These are phyloP conservation scores for Kodamaea suecica DNA, from an alignment of 1,139 yeast species.

Conservation along the genomic window DNA sequence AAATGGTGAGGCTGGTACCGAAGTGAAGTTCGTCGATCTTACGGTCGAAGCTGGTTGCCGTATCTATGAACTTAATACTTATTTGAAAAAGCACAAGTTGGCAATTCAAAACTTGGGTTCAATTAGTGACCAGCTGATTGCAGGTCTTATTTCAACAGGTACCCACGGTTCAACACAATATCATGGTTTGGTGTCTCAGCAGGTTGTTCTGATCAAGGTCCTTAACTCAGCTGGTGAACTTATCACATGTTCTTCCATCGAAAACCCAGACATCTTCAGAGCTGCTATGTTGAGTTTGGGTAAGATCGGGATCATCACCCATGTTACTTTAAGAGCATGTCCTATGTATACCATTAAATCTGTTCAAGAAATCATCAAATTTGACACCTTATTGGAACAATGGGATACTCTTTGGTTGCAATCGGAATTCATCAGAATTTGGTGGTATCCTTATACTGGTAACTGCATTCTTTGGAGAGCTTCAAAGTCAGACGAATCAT, in stretches of 20 bases:
- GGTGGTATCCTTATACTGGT: slow-evolving; percentile 97
- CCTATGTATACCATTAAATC: slow-evolving; percentile 83
- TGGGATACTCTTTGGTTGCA: slow-evolving; percentile 83
- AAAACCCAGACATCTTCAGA: slow-evolving; percentile 66
- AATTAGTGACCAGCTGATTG: slow-evolving; percentile 89
- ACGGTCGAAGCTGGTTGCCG: slow-evolving; percentile 92
- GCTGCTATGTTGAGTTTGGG: slow-evolving; percentile 90
- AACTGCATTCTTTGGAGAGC: slow-evolving; percentile 93
- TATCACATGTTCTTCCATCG: slow-evolving; percentile 64
- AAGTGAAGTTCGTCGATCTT: slow-evolving; percentile 75
- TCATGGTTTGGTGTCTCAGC: slow-evolving; percentile 89
- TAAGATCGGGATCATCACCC: slow-evolving; percentile 83
- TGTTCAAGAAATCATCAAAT: slow-evolving; percentile 74
- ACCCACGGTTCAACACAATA: slow-evolving; percentile 94
- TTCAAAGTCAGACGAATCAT: slow-evolving; percentile 59
- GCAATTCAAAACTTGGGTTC: slow-evolving; percentile 93
- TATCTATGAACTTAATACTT: slow-evolving; percentile 70
- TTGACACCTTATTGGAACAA: slow-evolving; percentile 62
- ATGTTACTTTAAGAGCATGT: slow-evolving; percentile 82
- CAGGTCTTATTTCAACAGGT: slow-evolving; percentile 93
- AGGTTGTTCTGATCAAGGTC: slow-evolving; percentile 72
- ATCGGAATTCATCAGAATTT: slow-evolving; percentile 85
- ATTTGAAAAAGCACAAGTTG: slow-evolving; percentile 58
- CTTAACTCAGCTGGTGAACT: slow-evolving; percentile 72
- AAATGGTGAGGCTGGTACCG: slow-evolving; percentile 24